phyloP scores from a whole-genome alignment of 2,329 filamentous ascomycete species.

The Macrophomina pseudophaseolina region DNA sequence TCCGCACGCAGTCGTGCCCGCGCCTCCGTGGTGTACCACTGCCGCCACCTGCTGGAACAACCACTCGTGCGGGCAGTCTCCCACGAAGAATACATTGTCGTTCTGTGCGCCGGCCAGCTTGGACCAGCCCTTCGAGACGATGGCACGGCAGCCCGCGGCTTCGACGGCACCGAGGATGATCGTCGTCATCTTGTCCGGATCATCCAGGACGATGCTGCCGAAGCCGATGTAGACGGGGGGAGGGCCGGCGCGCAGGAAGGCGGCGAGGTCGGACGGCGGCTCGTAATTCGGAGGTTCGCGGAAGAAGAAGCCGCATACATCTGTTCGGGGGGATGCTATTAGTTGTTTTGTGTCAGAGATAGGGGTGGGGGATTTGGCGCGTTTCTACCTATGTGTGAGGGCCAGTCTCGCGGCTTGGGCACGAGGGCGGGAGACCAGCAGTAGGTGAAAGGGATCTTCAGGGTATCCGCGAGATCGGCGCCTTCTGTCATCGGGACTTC shows the following conservation, averaged over 20 bases:
- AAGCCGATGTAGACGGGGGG: conserved; percentile 63
- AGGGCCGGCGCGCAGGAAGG: conserved; percentile 54
- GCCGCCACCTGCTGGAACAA: conserved; percentile 60
- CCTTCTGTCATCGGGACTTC: conserved; percentile 44
- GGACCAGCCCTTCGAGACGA: conserved; percentile 63
- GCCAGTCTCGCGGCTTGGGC: conserved; percentile 50
- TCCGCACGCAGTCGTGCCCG: conserved; percentile 63
- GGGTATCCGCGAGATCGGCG: conserved; percentile 41
- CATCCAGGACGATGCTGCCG: conserved; percentile 61
- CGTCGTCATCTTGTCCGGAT: conserved; percentile 51
- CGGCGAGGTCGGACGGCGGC: conserved; percentile 46
- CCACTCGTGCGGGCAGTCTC: conserved; percentile 63
- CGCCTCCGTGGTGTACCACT: conserved; percentile 66
- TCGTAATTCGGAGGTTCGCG: conserved; percentile 41
- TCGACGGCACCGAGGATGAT: conserved; percentile 56
- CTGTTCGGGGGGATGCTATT: conserved; percentile 9
- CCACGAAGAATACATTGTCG: conserved; percentile 56
- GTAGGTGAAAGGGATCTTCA: conserved; percentile 52
- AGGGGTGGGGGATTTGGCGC: background rate
- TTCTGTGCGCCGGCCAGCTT: conserved; percentile 43
- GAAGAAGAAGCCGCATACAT: conserved; percentile 55
- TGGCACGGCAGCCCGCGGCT: conserved; percentile 45
- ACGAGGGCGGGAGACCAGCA: conserved; percentile 52
- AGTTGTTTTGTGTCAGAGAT: too few relatives aligned
- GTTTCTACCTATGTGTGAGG: conserved; percentile 40